These are phyloP conservation scores for Effrenium voratum DNA, from an alignment of 73 alveolate species.

Conservation along the genomic window DNA sequence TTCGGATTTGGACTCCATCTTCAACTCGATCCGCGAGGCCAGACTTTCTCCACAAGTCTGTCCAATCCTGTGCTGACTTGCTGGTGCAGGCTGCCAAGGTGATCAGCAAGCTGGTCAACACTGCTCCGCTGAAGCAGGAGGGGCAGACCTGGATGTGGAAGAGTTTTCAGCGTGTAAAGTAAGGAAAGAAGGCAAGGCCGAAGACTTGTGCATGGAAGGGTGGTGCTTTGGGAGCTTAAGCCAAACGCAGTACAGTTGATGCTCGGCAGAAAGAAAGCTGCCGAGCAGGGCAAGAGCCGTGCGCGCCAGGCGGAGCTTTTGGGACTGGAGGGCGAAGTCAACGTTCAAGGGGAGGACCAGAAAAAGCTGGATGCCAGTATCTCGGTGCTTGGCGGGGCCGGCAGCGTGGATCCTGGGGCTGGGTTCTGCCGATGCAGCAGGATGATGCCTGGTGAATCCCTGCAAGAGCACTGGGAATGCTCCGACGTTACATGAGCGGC, in stretches of 20 bases:
- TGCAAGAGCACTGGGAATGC: too few relatives aligned
- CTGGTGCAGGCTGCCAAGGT: constrained; percentile 66
- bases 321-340: constrained; percentile 91
- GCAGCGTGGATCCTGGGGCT: too few relatives aligned
- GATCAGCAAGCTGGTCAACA: constrained; percentile 74
- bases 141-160: neutral
- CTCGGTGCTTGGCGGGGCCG: too few relatives aligned
- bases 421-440: too few relatives aligned
- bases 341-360: constrained; percentile 91
- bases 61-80: neutral
- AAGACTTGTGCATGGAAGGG: neutral
- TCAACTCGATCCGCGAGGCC: constrained; percentile 93
- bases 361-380: constrained; percentile 92
- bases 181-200: neutral
- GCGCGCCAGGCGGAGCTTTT: constrained; percentile 73
- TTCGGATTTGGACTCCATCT: constrained; percentile 54
- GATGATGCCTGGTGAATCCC: too few relatives aligned
- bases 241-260: too few relatives aligned
- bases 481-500: neutral
- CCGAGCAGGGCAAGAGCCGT: too few relatives aligned
- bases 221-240: neutral
- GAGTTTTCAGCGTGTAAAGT: too few relatives aligned
- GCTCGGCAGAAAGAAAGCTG: too few relatives aligned
- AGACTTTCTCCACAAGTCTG: neutral
- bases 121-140: constrained; percentile 84